Evolutionary conservation across 2,329 filamentous ascomycete genomes (phyloP).

Genomic region (Cladosporium colombiae): DNA sequence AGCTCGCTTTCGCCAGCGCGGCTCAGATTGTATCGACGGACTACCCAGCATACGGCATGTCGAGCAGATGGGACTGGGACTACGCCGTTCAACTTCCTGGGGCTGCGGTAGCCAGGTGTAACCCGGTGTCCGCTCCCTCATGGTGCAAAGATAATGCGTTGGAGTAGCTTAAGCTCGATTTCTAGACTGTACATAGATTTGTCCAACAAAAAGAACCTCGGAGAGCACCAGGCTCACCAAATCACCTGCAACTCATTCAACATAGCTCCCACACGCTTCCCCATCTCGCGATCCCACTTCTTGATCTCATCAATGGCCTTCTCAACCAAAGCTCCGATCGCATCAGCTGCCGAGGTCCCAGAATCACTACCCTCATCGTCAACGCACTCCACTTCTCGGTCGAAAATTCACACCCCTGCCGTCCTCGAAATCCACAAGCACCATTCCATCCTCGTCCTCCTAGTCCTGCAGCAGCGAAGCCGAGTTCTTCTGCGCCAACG

Average conservation of each 20-base stretch:
- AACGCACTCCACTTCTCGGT: not conserved
- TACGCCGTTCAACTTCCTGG: constrained; percentile 43
- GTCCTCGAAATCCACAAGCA: not conserved
- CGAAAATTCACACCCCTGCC: not conserved
- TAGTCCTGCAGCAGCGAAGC: not conserved
- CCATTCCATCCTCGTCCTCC: not conserved
- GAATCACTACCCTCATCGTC: not conserved
- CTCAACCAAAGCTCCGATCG: not conserved
- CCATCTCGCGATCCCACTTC: not conserved
- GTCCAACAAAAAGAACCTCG: not conserved
- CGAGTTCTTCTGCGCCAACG: not conserved
- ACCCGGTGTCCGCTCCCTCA: constrained; percentile 41
- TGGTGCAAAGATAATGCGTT: constrained; percentile 38
- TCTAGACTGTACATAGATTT: not conserved
- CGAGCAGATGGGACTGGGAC: constrained; percentile 49
- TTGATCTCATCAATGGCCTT: not conserved
- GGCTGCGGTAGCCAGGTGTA: constrained; percentile 40
- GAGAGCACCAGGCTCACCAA: not conserved
- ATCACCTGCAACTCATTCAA: not conserved
- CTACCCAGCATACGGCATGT: constrained; percentile 51
- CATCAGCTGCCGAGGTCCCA: not conserved
- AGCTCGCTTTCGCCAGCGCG: constrained; percentile 48
- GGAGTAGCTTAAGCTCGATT: constrained; percentile 17
- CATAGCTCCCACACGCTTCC: not conserved
- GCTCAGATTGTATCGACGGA: constrained; percentile 55